These are phyloP conservation scores for Oryza punctata DNA, from an alignment of 176 grass and related monocot genomes.

Conservation along the genomic window DNA sequence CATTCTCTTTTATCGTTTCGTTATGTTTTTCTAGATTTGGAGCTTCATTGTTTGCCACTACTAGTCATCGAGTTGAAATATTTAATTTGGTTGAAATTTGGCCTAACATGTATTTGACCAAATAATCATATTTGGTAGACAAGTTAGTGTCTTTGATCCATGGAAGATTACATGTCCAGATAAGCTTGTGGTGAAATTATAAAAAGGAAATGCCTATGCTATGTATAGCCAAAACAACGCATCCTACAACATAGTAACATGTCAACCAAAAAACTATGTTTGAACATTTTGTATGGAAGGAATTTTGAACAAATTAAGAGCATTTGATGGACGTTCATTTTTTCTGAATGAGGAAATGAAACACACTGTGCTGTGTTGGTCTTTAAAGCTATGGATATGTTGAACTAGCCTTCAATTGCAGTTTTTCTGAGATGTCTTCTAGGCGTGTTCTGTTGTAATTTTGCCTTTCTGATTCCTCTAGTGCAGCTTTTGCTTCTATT, in stretches of 20 bases:
- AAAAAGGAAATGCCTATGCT: neutral
- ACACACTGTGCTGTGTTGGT: neutral
- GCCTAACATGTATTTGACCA: slow-evolving; percentile 14
- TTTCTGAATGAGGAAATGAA: neutral
- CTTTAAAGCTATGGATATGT: neutral
- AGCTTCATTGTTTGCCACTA: slow-evolving; percentile 1
- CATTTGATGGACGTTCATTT: neutral
- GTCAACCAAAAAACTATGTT: neutral
- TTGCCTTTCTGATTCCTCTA: neutral
- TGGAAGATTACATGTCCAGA: neutral
- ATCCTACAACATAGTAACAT: neutral
- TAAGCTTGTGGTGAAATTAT: slow-evolving; percentile 13
- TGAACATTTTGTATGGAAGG: neutral
- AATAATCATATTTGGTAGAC: neutral
- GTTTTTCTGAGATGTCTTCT: neutral
- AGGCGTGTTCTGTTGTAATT: neutral
- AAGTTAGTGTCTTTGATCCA: slow-evolving; percentile 7
- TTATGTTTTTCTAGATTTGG: neutral
- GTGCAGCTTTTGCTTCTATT: too few species aligned
- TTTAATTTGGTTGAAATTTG: neutral
- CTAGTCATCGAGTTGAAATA: neutral
- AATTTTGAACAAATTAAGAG: neutral
- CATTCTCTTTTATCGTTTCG: neutral
- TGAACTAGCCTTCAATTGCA: neutral
- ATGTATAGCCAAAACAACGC: neutral